Evolutionary conservation across 208 protist species (phyloP).

Genomic region (Trypanosoma conorhini): DNA sequence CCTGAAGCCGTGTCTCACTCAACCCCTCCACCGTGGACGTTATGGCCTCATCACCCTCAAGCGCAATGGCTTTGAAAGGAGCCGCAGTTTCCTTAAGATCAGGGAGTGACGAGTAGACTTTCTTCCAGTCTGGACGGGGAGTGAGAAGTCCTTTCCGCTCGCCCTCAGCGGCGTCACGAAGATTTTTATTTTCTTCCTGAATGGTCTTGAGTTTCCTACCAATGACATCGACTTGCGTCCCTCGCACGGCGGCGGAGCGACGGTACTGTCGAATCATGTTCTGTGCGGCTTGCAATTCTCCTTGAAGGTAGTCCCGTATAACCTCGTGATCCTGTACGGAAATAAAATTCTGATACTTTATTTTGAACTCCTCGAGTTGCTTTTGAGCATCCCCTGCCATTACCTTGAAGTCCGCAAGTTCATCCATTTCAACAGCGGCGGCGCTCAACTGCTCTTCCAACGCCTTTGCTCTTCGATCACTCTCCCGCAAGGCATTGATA

Average conservation of each 20-base stretch:
- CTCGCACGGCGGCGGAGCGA: slow-evolving; percentile 71
- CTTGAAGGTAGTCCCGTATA: slow-evolving; percentile 70
- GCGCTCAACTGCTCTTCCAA: slow-evolving; percentile 47
- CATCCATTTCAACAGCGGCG: slow-evolving; percentile 54
- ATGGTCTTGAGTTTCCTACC: slow-evolving; percentile 46
- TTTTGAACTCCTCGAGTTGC: slow-evolving; percentile 69
- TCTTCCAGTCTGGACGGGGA: slow-evolving; percentile 70
- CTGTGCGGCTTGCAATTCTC: slow-evolving; percentile 55
- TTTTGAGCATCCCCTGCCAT: slow-evolving; percentile 76
- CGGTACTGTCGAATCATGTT: slow-evolving; percentile 54
- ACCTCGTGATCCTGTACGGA: slow-evolving; percentile 59
- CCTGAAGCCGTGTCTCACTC: slow-evolving; percentile 52
- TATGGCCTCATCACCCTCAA: slow-evolving; percentile 32
- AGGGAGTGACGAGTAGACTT: slow-evolving; percentile 38
- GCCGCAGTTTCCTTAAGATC: slow-evolving; percentile 30
- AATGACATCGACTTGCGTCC: slow-evolving; percentile 82
- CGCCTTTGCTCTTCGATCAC: slow-evolving; percentile 68
- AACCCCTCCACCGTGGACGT: slow-evolving; percentile 40
- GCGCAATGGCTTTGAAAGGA: slow-evolving; percentile 18
- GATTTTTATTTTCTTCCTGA: slow-evolving; percentile 38
- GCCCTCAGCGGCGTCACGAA: slow-evolving; percentile 17
- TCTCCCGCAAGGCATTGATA: slow-evolving; percentile 73
- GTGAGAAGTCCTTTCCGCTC: slow-evolving; percentile 41
- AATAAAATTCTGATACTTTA: slow-evolving; percentile 68
- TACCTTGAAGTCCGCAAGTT: slow-evolving; percentile 78